A percentile compares a stretch with the other conserved stretches of the same genome.
phyloP scores from a whole-genome alignment of 192 early-diverging fungal genomes.

The Coemansia sp. region DNA sequence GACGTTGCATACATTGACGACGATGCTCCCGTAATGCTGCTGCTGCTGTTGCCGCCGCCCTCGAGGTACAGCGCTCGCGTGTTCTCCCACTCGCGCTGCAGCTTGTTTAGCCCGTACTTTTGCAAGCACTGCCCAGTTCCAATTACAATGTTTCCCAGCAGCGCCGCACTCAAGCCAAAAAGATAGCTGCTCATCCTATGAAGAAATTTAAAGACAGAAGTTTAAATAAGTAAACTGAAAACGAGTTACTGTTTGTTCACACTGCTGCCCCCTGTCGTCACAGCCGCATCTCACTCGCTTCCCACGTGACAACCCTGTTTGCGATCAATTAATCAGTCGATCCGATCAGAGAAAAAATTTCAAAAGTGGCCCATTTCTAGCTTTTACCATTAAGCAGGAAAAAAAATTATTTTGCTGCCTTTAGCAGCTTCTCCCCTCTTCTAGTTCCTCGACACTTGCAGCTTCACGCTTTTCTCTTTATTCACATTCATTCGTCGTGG shows the following conservation, averaged over 20 bases:
- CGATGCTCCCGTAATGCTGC: background rate
- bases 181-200: constrained; percentile 30
- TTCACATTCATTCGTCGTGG: background rate
- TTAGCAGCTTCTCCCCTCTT: background rate
- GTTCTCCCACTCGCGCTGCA: constrained; percentile 40
- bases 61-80: constrained; percentile 16
- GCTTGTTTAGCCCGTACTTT: constrained; percentile 43
- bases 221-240: no score
- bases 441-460: no score
- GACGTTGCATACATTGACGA: constrained; percentile 7
- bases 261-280: constrained; percentile 2
- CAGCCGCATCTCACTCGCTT: background rate
- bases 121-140: constrained; percentile 51
- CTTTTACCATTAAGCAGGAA: background rate
- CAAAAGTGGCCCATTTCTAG: no score
- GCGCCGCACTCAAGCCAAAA: constrained; percentile 36
- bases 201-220: background rate
- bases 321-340: background rate
- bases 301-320: background rate
- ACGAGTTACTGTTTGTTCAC: no score
- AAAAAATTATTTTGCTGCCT: constrained; percentile 11
- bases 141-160: constrained; percentile 50
- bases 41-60: constrained; percentile 7
- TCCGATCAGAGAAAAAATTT: background rate
- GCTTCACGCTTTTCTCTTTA: background rate